A percentile compares a stretch with the other conserved stretches of the same genome.
Conservation (phyloP, 1,139 yeast species). For the Candida frijolesensis region DNA sequence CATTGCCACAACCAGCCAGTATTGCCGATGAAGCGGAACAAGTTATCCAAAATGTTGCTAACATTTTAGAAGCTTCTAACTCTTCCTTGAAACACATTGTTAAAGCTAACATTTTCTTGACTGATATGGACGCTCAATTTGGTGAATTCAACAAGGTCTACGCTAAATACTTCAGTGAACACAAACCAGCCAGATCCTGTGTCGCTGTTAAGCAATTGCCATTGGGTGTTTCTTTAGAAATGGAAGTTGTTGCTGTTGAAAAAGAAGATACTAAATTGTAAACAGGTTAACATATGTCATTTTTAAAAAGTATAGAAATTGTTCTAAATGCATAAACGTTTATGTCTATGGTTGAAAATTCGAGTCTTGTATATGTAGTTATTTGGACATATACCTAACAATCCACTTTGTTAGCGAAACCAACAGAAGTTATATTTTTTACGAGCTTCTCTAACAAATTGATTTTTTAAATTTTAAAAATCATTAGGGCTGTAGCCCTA, state of each 20-base stretch:
- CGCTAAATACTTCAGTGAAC: constrained; percentile 73
- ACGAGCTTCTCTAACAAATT: not conserved
- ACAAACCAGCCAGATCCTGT: constrained; percentile 95
- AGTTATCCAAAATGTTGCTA: constrained; percentile 73
- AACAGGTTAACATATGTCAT: constrained; percentile 2
- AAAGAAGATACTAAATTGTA: constrained; percentile 43
- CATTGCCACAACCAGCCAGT: constrained; percentile 65
- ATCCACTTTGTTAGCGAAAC: no score
- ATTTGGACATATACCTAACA: no score
- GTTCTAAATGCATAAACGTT: not conserved
- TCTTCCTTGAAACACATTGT: constrained; percentile 81
- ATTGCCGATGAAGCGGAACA: constrained; percentile 86
- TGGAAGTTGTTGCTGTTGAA: constrained; percentile 82
- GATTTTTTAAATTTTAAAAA: not conserved
- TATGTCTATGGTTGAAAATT: not conserved
- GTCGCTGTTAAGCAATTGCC: constrained; percentile 90
- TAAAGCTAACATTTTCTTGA: constrained; percentile 83
- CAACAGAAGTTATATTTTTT: no score
- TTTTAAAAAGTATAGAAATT: not conserved
- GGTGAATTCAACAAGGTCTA: constrained; percentile 82
- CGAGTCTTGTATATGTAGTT: not conserved
- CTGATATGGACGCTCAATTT: constrained; percentile 78
- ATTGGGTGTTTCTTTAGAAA: constrained; percentile 71
- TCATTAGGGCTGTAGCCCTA: constrained; percentile 8
- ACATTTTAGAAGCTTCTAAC: constrained; percentile 78